A percentile compares a stretch with the other conserved stretches of the same genome.
phyloP scores from a whole-genome alignment of 768 basidiomycete genomes.

The Cytidiella melzeri region DNA sequence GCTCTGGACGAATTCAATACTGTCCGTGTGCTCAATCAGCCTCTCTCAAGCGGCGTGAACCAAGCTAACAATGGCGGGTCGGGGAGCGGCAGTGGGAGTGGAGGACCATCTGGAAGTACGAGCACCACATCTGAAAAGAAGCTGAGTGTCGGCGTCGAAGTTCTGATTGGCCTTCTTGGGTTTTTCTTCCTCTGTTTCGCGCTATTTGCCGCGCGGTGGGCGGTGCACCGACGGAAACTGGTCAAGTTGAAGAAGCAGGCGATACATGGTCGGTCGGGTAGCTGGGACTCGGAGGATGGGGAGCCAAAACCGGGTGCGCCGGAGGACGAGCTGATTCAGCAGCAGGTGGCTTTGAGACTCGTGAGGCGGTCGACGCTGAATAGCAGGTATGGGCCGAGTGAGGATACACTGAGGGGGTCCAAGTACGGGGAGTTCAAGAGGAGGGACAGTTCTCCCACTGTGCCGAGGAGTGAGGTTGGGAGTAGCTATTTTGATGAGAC shows the following conservation, averaged over 20 bases:
- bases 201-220: slow-evolving; percentile 52
- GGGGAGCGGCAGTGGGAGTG: neutral
- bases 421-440: slow-evolving; percentile 34
- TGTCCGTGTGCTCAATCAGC: slow-evolving; percentile 61
- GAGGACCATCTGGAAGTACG: neutral
- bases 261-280: slow-evolving; percentile 14
- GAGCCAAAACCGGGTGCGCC: slow-evolving; percentile 10
- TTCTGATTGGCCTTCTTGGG: slow-evolving; percentile 51
- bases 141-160: slow-evolving; percentile 54
- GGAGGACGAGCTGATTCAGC: slow-evolving; percentile 15
- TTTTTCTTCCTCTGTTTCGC: slow-evolving; percentile 51
- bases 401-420: slow-evolving; percentile 35
- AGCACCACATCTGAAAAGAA: slow-evolving; percentile 28
- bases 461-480: slow-evolving; percentile 25
- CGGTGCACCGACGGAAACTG: slow-evolving; percentile 14
- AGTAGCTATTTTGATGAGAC: slow-evolving; percentile 32
- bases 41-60: slow-evolving; percentile 30
- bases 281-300: neutral
- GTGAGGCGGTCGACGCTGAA: slow-evolving; percentile 22
- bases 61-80: slow-evolving; percentile 5
- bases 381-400: slow-evolving; percentile 23
- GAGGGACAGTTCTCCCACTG: slow-evolving; percentile 23
- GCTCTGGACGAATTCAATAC: slow-evolving; percentile 65
- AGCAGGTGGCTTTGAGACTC: slow-evolving; percentile 31
- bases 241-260: slow-evolving; percentile 17